phyloP scores from a whole-genome alignment of 2,329 filamentous ascomycete genomes.

The Fusarium succisae region DNA sequence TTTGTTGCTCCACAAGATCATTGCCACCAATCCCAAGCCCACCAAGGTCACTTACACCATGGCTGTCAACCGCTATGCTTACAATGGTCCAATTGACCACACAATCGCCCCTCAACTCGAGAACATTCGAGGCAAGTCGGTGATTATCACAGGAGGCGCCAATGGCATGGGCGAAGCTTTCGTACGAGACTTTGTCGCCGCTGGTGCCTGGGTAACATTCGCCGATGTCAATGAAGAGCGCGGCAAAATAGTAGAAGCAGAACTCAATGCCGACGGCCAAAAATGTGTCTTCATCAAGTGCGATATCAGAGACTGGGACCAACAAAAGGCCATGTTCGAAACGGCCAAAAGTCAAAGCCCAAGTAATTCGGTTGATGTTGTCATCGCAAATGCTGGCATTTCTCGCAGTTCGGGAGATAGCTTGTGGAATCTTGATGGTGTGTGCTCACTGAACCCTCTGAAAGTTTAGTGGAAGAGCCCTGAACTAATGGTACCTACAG shows the following conservation, averaged over 20 bases:
- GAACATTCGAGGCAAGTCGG: slow-evolving; percentile 52
- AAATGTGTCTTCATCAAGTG: slow-evolving; percentile 50
- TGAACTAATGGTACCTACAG: background rate
- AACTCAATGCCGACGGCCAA: slow-evolving; percentile 42
- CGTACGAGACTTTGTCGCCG: slow-evolving; percentile 47
- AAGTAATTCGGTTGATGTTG: slow-evolving; percentile 53
- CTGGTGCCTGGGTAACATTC: slow-evolving; percentile 54
- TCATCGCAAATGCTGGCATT: slow-evolving; percentile 60
- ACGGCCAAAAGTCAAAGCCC: slow-evolving; percentile 50
- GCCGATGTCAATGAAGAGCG: slow-evolving; percentile 49
- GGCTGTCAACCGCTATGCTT: slow-evolving; percentile 27
- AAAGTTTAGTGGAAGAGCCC: background rate
- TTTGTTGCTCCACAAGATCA: background rate
- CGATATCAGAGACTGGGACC: slow-evolving; percentile 55
- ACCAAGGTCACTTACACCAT: background rate
- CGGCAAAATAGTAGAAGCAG: slow-evolving; percentile 45
- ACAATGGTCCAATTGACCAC: slow-evolving; percentile 34
- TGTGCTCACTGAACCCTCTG: background rate
- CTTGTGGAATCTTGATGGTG: slow-evolving; percentile 51
- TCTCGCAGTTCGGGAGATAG: slow-evolving; percentile 47
- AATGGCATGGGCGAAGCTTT: slow-evolving; percentile 53
- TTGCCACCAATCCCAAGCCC: background rate
- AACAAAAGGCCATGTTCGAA: slow-evolving; percentile 54
- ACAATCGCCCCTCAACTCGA: slow-evolving; percentile 11
- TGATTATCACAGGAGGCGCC: slow-evolving; percentile 59